Evolutionary conservation across 2,329 filamentous ascomycete genomes (phyloP).

Genomic region (Cytospora schulzeri): DNA sequence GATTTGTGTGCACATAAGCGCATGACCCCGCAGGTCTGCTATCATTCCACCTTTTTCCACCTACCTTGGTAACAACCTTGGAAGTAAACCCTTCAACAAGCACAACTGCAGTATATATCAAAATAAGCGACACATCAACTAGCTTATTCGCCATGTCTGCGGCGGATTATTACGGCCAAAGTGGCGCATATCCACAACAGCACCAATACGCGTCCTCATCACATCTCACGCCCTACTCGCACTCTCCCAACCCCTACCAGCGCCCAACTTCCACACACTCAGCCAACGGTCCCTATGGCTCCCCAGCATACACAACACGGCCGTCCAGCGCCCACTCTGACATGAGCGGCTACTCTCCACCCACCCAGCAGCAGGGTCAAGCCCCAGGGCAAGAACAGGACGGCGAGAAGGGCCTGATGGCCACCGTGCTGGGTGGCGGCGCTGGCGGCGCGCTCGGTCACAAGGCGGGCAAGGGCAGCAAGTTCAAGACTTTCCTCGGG

Average conservation of each 20-base stretch:
- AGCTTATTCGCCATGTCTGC: conserved; percentile 30
- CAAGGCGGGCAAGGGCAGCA: conserved; percentile 53
- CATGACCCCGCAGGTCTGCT: not conserved
- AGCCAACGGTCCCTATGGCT: conserved; percentile 3
- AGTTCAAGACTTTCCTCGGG: conserved; percentile 55
- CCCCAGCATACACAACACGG: conserved; percentile 14
- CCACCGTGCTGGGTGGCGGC: conserved; percentile 55
- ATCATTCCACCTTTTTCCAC: not conserved
- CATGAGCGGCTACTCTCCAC: conserved; percentile 13
- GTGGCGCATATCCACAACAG: conserved; percentile 25
- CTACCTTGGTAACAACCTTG: not conserved
- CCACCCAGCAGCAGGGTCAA: conserved; percentile 19
- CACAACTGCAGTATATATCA: not conserved
- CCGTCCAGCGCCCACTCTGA: conserved; percentile 16
- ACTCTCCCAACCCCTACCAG: conserved; percentile 19
- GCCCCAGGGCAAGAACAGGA: conserved; percentile 33
- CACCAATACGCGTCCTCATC: conserved; percentile 25
- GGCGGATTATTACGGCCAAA: conserved; percentile 31
- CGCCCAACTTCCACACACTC: conserved; percentile 27
- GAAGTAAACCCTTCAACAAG: not conserved
- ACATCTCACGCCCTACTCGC: conserved; percentile 27
- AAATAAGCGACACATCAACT: not conserved
- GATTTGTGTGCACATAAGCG: not conserved
- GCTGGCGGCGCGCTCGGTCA: conserved; percentile 57
- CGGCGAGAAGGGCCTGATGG: conserved; percentile 58